Evolutionary conservation across 768 basidiomycete species (phyloP).

Genomic region (Cubamyces lactineus): DNA sequence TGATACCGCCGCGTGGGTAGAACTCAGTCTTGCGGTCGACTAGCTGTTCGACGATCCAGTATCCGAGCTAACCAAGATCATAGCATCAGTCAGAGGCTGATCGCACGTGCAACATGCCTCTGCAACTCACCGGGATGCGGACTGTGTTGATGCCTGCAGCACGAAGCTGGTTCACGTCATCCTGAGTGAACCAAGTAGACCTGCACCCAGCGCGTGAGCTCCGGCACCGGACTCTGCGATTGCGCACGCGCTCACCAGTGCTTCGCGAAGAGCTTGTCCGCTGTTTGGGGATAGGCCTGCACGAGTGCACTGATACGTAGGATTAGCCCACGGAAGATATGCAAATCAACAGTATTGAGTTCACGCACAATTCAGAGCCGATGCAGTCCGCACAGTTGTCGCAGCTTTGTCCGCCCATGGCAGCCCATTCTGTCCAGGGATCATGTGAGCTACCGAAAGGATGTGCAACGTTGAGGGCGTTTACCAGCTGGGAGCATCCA

Average conservation of each 20-base stretch:
- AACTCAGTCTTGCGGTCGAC: constrained; percentile 64
- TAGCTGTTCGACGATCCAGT: constrained; percentile 78
- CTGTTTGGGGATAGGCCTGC: constrained; percentile 58
- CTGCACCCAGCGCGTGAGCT: constrained; percentile 34
- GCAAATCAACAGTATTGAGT: not conserved
- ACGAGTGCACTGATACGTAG: constrained; percentile 53
- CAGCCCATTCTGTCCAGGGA: constrained; percentile 56
- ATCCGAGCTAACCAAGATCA: constrained; percentile 58
- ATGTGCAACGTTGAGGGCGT: no score
- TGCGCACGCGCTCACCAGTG: constrained; percentile 56
- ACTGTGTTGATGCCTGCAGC: constrained; percentile 71
- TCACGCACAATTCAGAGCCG: constrained; percentile 62
- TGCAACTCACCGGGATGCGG: constrained; percentile 65
- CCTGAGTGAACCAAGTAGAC: constrained; percentile 72
- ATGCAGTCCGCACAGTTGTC: constrained; percentile 65
- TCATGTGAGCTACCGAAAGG: not conserved
- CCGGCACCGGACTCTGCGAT: not conserved
- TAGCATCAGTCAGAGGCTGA: not conserved
- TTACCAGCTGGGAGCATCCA: constrained; percentile 81
- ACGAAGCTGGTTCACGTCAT: constrained; percentile 58
- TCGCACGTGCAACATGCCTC: not conserved
- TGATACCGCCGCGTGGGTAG: constrained; percentile 72
- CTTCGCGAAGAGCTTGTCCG: constrained; percentile 56
- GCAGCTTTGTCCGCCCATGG: constrained; percentile 74
- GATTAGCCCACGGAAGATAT: not conserved